A percentile compares a stretch with the other conserved stretches of the same genome.
phyloP scores from a whole-genome alignment of 1,284 basidiomycete species.

The Austropuccinia psidii region DNA sequence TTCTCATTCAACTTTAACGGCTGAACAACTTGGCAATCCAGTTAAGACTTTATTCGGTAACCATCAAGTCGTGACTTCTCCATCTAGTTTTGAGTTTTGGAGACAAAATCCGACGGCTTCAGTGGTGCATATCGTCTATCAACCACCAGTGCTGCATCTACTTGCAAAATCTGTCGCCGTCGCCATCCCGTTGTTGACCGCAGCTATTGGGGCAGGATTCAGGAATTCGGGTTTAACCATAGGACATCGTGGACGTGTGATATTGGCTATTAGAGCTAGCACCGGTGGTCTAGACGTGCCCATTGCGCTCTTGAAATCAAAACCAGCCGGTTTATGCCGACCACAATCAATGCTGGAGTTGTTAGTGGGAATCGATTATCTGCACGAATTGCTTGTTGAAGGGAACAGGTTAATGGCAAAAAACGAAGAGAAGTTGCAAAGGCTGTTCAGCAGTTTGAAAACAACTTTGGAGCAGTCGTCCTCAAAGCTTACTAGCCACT shows the following conservation, averaged over 20 bases:
- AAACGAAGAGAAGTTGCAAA: background rate
- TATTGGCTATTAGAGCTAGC: constrained; percentile 23
- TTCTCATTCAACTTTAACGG: background rate
- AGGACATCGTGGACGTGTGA: background rate
- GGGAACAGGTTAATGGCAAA: constrained; percentile 8
- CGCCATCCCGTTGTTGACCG: background rate
- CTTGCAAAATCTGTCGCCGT: constrained; percentile 1
- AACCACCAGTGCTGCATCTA: constrained; percentile 23
- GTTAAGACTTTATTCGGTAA: constrained; percentile 10
- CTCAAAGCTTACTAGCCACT: background rate
- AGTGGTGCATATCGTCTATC: constrained; percentile 28
- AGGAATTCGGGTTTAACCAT: constrained; percentile 29
- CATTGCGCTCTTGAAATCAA: background rate
- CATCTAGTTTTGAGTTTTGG: no score
- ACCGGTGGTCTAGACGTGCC: constrained; percentile 33
- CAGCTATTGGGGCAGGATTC: constrained; percentile 18
- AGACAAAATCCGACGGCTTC: background rate
- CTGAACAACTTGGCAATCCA: background rate
- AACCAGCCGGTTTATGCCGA: background rate
- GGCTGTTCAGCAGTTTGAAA: background rate
- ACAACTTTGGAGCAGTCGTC: background rate
- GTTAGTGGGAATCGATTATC: constrained; percentile 8
- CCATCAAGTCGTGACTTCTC: background rate
- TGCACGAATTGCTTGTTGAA: background rate
- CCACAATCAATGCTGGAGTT: background rate